Evolutionary conservation across 345 rosid genomes (phyloP).

Genomic region (Aegle marmelos): DNA sequence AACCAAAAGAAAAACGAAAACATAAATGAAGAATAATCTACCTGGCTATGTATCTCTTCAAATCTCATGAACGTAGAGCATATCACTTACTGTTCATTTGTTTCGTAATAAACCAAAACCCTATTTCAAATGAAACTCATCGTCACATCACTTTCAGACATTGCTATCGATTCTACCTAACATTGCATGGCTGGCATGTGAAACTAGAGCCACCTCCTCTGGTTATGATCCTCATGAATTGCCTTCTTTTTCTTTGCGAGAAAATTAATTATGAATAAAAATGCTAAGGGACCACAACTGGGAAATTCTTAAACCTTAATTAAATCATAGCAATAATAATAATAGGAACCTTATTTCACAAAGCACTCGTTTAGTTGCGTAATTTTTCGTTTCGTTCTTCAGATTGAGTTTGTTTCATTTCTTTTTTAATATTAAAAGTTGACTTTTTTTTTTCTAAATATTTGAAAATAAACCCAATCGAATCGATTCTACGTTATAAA

Average conservation of each 20-base stretch:
- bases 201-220: conserved; percentile 24
- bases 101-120: neutral
- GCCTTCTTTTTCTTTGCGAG: neutral
- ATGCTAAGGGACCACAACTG: conserved; percentile 7
- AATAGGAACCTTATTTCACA: no score
- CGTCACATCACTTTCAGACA: conserved; percentile 22
- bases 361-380: no score
- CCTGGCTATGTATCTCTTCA: neutral
- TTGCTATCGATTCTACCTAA: conserved; percentile 27
- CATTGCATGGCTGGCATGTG: conserved; percentile 29
- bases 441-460: no score
- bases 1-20: neutral
- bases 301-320: neutral
- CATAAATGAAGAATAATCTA: neutral
- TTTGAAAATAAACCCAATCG: no score
- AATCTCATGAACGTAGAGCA: neutral
- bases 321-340: neutral
- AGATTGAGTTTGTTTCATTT: no score
- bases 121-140: conserved; percentile 10
- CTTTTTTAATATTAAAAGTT: no score
- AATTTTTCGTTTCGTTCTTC: no score
- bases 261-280: neutral
- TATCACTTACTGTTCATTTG: no score
- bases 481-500: no score
- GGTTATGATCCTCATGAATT: conserved; percentile 35